Evolutionary conservation across 306 rosid species (phyloP), one percentile per base, ranked within the genome.

Genomic region (Cajanus cajan): DNA sequence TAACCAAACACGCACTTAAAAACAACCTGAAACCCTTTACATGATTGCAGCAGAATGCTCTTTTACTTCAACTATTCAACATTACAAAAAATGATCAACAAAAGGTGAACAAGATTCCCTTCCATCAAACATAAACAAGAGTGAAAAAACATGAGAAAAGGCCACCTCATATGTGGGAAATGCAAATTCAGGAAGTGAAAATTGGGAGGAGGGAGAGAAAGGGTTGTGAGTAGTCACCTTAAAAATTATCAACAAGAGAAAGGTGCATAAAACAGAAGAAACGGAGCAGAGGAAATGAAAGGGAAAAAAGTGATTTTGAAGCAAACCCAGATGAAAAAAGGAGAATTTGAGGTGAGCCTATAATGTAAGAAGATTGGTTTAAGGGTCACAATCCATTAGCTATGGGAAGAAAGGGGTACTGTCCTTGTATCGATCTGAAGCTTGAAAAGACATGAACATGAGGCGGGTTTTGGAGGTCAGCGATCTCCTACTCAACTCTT

Each of bases 371-470:
- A 59, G 70, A 72, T 47, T 8, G 78, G 83, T 55, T 81, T 10
- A 48, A 55, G 64, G 80, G 88, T 85, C 77, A 43, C 62, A 64
- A 54, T 76, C 62, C 9, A 24, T 65, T 78, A 14, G 12, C 16
- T 43, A 31, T 18, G 21, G 44, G 34, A 75, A 75, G 77, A 43
- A 74, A 82, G 13, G 50, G 59, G 8, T 8, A 39, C 48, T n/a
- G 31, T 28, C 2, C 31, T 28, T n/a, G n/a, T n/a, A n/a, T n/a
- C n/a, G n/a, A n/a, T 70, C 71, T 58, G 34, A 54, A 78, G 4
- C 58, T n/a, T 15, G 45, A 45, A 65, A 75, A 21, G 33, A 47
- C 43, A 47, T 2, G 21, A 44, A 6, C 13, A 21, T n/a, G 39
- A 15, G 48, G 41, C 18, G 11, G 68, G 11, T n/a, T 68, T 33